Base-by-base conservation (phyloP, 768 basidiomycete genomes). In the Agrocybe pediades region DNA sequence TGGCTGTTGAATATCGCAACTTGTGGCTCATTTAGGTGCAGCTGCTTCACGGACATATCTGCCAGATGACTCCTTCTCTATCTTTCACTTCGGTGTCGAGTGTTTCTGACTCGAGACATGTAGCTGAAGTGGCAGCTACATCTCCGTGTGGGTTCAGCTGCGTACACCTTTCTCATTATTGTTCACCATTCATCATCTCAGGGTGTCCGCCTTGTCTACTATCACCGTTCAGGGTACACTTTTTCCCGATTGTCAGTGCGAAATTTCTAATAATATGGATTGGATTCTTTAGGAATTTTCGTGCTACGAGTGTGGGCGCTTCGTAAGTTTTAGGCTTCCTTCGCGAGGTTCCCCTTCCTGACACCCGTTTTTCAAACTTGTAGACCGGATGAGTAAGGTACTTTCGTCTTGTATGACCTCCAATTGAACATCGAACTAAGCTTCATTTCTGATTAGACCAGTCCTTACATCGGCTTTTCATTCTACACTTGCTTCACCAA, bases 41-140 rank as follows among this genome's bases (percentile, higher is more conserved):
- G 64, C 65, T 9, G 63, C 62, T 25, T 59, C 66, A 3, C 57
- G 48, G 23, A 51, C 62, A 20, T 62, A 56, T 54, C 56, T 51
- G 8, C 58, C 62, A 1, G 42, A 47, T 23, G 27, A 52, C 6
- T 36, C n/a, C n/a, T 4, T 13, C 4, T 21, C 17, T 2, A 30
- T 45, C 16, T 25, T n/a, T 29, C 19, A n/a, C 36, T 6, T 7
- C 41, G 7, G 15, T 42, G 24, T 6, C 19, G 23, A 30, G 17
- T 46, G 17, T 29, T 5, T 13, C 13, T 29, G 7, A 20, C 36
- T 13, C 11, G 7, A 9, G 4, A 36, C n/a, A 5, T 3, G 6
- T 36, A 69, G 66, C 48, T 69, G 33, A 62, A 66, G 15, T 69
- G 65, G 68, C 61, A 67, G n/a, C n/a, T n/a, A n/a, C n/a, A n/a